Percentiles rank a stretch among this genome's conserved stretches.
These are phyloP conservation scores for Phlebopus sp. DNA, from an alignment of 1,284 basidiomycete species.

Conservation along the genomic window DNA sequence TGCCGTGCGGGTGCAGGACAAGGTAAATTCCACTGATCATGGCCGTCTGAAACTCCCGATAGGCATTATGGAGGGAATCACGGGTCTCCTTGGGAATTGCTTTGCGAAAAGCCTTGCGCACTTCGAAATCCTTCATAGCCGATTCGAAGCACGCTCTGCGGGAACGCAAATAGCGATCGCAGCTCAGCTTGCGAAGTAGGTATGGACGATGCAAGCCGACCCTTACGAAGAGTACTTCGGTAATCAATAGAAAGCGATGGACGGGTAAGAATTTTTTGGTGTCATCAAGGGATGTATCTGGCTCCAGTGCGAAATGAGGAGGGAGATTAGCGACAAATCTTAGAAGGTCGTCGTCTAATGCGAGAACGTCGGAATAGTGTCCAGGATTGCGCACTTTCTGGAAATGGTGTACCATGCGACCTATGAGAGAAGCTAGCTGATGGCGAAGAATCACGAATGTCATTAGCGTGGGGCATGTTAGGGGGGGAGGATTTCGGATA, in stretches of 20 bases:
- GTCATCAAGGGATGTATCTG: conserved; percentile 78
- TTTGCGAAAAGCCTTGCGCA: conserved; percentile 65
- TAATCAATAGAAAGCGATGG: conserved; percentile 77
- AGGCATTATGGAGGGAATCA: conserved; percentile 72
- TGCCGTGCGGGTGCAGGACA: conserved; percentile 70
- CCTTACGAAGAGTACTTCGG: conserved; percentile 77
- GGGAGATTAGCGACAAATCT: conserved; percentile 77
- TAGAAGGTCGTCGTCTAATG: conserved; percentile 83
- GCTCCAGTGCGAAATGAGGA: conserved; percentile 71
- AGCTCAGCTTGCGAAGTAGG: conserved; percentile 66
- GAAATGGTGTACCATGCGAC: conserved; percentile 92
- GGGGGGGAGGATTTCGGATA: conserved; percentile 47
- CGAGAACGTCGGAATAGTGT: conserved; percentile 83
- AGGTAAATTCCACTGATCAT: conserved; percentile 86
- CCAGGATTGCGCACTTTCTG: conserved; percentile 83
- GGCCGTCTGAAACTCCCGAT: conserved; percentile 80
- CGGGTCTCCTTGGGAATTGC: conserved; percentile 58
- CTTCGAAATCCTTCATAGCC: conserved; percentile 71
- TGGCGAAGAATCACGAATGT: conserved; percentile 90
- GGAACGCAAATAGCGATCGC: conserved; percentile 74
- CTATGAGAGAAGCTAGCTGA: conserved; percentile 81
- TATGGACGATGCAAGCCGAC: conserved; percentile 79
- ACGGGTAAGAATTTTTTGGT: conserved; percentile 60
- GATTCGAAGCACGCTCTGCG: conserved; percentile 77
- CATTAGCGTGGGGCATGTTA: conserved; percentile 76